Percentiles rank a stretch among this genome's conserved stretches.
phyloP scores from a whole-genome alignment of 78 protist species.

The Dictyostelium capitatum region DNA sequence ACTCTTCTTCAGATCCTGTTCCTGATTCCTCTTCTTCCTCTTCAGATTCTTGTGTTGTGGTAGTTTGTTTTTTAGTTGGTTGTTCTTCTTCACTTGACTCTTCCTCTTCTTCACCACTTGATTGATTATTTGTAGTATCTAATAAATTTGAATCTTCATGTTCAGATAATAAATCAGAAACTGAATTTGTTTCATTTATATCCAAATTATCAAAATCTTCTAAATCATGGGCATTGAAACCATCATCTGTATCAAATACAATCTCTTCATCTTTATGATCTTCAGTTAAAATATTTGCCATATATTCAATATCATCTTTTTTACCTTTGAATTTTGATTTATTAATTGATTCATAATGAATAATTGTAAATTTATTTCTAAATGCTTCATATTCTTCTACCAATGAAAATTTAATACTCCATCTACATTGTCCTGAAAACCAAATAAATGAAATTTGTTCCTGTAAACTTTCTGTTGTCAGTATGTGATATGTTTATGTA shows the following conservation, averaged over 20 bases:
- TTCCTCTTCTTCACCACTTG: background rate
- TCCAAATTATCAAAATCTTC: slow-evolving; percentile 64
- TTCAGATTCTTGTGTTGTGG: background rate
- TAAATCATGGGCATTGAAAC: slow-evolving; percentile 54
- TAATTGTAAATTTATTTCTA: slow-evolving; percentile 40
- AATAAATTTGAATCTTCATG: background rate
- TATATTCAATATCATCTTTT: slow-evolving; percentile 52
- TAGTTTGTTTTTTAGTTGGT: background rate
- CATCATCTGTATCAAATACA: slow-evolving; percentile 65
- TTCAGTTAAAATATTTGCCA: slow-evolving; percentile 56
- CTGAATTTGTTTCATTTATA: background rate
- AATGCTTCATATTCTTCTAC: slow-evolving; percentile 40
- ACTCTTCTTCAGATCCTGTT: slow-evolving; percentile 21
- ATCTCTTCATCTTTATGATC: slow-evolving; percentile 49
- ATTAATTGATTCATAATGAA: slow-evolving; percentile 42
- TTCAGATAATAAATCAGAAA: background rate
- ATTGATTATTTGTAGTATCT: background rate
- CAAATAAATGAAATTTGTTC: slow-evolving; percentile 80
- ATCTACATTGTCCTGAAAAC: slow-evolving; percentile 27
- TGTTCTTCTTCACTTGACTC: slow-evolving; percentile 12
- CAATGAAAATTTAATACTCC: slow-evolving; percentile 65
- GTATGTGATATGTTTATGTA: no score
- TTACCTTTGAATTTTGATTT: slow-evolving; percentile 67
- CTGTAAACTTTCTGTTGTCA: no score
- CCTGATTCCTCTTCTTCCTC: slow-evolving; percentile 33